Conservation (phyloP, 768 basidiomycete species). For the Amanita exitialis region DNA sequence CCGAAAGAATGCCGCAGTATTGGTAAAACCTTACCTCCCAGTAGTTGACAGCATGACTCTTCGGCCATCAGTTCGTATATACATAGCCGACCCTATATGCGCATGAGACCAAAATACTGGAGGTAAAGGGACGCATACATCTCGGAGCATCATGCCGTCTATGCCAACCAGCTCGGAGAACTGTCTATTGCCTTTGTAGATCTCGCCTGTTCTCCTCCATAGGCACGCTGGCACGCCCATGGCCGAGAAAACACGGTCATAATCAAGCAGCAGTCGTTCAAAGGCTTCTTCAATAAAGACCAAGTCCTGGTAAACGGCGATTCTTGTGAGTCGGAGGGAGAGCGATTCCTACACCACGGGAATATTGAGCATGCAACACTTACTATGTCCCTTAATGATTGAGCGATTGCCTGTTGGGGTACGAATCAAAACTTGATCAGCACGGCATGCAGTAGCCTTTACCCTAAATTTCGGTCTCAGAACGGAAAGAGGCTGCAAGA, state of each 20-base stretch:
- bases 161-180: constrained; percentile 88
- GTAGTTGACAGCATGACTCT: constrained; percentile 91
- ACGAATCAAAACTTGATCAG: constrained; percentile 3
- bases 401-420: constrained; percentile 54
- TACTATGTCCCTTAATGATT: constrained; percentile 76
- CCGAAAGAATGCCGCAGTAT: background rate
- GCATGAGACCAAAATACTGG: background rate
- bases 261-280: constrained; percentile 89
- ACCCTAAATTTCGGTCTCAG: constrained; percentile 81
- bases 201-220: constrained; percentile 95
- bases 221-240: constrained; percentile 97
- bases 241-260: constrained; percentile 87
- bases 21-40: constrained; percentile 62
- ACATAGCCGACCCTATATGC: constrained; percentile 68
- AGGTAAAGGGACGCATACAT: constrained; percentile 30
- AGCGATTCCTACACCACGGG: background rate
- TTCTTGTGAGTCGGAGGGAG: constrained; percentile 2
- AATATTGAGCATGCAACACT: constrained; percentile 13
- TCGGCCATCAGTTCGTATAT: constrained; percentile 99
- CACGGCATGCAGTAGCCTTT: constrained; percentile 13
- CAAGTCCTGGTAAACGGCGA: constrained; percentile 48
- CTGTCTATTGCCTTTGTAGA: constrained; percentile 96
- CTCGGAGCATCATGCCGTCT: constrained; percentile 82
- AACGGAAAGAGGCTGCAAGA: constrained; percentile 80
- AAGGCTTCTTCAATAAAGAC: constrained; percentile 98